phyloP scores from a whole-genome alignment of 1,284 basidiomycete genomes.

The Rhodotorula sp. region DNA sequence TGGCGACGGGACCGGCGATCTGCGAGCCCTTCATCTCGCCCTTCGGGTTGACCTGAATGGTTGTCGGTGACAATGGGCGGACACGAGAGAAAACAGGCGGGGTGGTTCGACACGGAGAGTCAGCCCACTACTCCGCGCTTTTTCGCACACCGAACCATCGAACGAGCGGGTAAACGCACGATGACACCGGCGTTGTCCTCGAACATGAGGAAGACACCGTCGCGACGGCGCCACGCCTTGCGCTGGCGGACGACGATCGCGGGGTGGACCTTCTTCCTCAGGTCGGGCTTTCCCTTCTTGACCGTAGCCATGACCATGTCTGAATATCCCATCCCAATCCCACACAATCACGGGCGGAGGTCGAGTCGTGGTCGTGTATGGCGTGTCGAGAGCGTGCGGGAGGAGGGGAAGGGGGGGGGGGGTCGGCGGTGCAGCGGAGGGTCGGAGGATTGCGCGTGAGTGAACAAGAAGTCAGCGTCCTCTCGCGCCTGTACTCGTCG shows the following conservation, averaged over 20 bases:
- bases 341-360: neutral
- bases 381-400: neutral
- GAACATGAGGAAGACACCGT: constrained; percentile 99
- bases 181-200: constrained; percentile 55
- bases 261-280: constrained; percentile 78
- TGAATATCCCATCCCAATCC: neutral
- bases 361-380: neutral
- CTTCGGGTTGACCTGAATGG: constrained; percentile 70
- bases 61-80: neutral
- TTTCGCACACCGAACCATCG: too few species aligned
- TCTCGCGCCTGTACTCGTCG: too few species aligned
- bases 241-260: constrained; percentile 90
- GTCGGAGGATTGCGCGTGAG: too few species aligned
- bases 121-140: neutral
- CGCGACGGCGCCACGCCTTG: constrained; percentile 96
- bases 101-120: too few species aligned
- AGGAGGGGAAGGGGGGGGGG: too few species aligned
- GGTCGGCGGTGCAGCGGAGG: too few species aligned
- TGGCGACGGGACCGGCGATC: constrained; percentile 92
- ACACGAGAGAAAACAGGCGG: too few species aligned
- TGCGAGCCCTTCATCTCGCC: constrained; percentile 99
- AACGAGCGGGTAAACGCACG: neutral
- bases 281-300: constrained; percentile 99
- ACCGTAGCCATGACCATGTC: constrained; percentile 83
- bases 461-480: neutral